Base-by-base conservation (phyloP, 1,284 basidiomycete species). In the Sphaerobolus stellatus region DNA sequence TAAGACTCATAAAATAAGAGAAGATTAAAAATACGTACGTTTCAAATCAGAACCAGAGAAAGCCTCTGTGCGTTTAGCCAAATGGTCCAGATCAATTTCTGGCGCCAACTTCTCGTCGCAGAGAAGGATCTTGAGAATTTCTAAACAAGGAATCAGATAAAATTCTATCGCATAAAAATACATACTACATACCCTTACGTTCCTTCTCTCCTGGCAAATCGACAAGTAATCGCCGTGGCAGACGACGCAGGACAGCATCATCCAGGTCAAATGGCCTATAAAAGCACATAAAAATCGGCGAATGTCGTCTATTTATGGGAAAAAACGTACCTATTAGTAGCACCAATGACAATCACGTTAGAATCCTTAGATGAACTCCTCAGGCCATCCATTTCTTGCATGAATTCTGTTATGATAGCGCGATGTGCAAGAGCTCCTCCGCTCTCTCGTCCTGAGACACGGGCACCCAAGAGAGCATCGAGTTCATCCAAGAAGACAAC, bases 331-430 rank as follows among this genome's bases (percentile, higher is more conserved):
- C 80, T 74, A 68, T 98, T 98, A 1, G 95, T 98, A 2, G 95
- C 95, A 30, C 95, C 95, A 56, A 98, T 94, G 47, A 98, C 89
- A 48, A 97, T 88, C 50, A 98, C 86, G 59, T 83, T 88, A 65
- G 87, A 86, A 61, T 92, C 91, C 64, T 80, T 81, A 28, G 84
- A 87, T n/a, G n/a, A n/a, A 7, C 87, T 82, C 65, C 83, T 92
- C 55, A 96, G 72, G 2, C 95, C 95, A 65, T 98, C 95, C 94
- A 98, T 98, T 68, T 97, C 94, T 68, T 98, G 94, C 95, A 98
- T 98, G 68, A 98, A 95, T 68, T 98, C 94, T 20, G 92, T 90
- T 64, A 94, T 86, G 52, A 92, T 82, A 25, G 88, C 86, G 59
- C 90, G 82, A 70, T 92, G 94, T 28, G 89, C 94, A 68, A 88